A percentile compares a stretch with the other conserved stretches of the same genome.
phyloP scores from a whole-genome alignment of 768 basidiomycete genomes.

The Naganishia onofrii region DNA sequence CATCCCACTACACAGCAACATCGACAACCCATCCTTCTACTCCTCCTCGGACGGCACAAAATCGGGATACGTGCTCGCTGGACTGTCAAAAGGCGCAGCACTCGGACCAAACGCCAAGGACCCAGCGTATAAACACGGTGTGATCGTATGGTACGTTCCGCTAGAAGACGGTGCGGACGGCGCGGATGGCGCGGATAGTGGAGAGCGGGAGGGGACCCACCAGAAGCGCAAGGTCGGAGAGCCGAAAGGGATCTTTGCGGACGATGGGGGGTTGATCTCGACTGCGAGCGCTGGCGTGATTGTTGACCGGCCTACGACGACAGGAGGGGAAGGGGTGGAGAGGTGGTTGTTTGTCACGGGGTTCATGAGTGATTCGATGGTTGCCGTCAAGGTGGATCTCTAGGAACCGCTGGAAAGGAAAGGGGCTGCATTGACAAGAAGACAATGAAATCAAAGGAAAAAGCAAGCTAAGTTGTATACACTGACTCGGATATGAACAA shows the following conservation, averaged over 20 bases:
- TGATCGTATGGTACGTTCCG: conserved; percentile 24
- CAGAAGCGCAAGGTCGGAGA: background rate
- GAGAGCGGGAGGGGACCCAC: too few species aligned
- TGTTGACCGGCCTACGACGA: conserved; percentile 21
- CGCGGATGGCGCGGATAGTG: too few species aligned
- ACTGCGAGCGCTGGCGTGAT: conserved; percentile 31
- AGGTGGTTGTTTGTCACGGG: conserved; percentile 37
- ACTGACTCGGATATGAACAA: too few species aligned
- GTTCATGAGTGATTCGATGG: conserved; percentile 18
- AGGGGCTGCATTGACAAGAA: too few species aligned
- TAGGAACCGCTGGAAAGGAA: background rate
- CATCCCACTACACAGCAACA: conserved; percentile 27
- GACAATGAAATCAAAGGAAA: too few species aligned
- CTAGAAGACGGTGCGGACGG: background rate
- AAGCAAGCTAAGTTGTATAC: too few species aligned
- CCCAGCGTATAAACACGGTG: conserved; percentile 6
- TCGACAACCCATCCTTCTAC: conserved; percentile 41
- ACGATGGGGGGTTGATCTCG: conserved; percentile 35
- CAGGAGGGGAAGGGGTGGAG: background rate
- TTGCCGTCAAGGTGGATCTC: conserved; percentile 29
- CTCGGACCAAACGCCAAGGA: background rate
- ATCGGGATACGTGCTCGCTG: conserved; percentile 25
- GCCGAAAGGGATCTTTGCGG: conserved; percentile 31
- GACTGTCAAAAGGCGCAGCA: conserved; percentile 22
- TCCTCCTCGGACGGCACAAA: conserved; percentile 4